Conservation (phyloP, 148 eudicot species). For the Nyssa sinensis region DNA sequence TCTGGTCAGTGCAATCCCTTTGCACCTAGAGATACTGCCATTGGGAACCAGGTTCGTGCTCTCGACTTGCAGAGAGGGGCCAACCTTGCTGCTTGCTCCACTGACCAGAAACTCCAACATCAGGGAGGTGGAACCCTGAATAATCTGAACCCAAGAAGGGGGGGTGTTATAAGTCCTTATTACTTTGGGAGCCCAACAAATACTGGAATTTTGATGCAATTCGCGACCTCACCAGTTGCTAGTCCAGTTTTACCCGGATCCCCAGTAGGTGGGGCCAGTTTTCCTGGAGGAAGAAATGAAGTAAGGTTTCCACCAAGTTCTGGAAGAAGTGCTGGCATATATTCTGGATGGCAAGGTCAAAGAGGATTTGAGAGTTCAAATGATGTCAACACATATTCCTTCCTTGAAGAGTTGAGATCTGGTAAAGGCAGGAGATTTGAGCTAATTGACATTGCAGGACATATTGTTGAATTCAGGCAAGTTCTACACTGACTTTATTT, state of each 20-base stretch:
- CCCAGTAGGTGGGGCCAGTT: slow-evolving; percentile 41
- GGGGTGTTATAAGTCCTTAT: slow-evolving; percentile 25
- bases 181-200: slow-evolving; percentile 41
- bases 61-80: slow-evolving; percentile 25
- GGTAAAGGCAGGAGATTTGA: slow-evolving; percentile 63
- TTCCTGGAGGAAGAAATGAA: slow-evolving; percentile 49
- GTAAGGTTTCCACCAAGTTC: slow-evolving; percentile 38
- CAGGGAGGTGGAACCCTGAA: slow-evolving; percentile 35
- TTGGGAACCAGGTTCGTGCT: slow-evolving; percentile 34
- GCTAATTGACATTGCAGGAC: slow-evolving; percentile 62
- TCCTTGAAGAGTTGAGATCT: slow-evolving; percentile 70
- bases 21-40: slow-evolving; percentile 29
- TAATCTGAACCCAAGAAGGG: slow-evolving; percentile 36
- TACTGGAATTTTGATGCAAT: slow-evolving; percentile 44
- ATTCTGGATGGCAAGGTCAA: slow-evolving; percentile 56
- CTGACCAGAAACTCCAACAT: slow-evolving; percentile 37
- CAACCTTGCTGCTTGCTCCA: slow-evolving; percentile 28
- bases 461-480: slow-evolving; percentile 71
- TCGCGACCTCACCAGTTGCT: slow-evolving; percentile 46
- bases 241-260: slow-evolving; percentile 67
- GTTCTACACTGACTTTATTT: slow-evolving; percentile 7
- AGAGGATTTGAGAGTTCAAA: slow-evolving; percentile 38
- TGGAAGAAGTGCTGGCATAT: slow-evolving; percentile 41
- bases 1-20: slow-evolving; percentile 41
- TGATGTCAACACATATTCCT: slow-evolving; percentile 46